Evolutionary conservation across 129 eudicot species (phyloP), one percentile per base, ranked within the genome.

Genomic region (Glebionis coronaria): DNA sequence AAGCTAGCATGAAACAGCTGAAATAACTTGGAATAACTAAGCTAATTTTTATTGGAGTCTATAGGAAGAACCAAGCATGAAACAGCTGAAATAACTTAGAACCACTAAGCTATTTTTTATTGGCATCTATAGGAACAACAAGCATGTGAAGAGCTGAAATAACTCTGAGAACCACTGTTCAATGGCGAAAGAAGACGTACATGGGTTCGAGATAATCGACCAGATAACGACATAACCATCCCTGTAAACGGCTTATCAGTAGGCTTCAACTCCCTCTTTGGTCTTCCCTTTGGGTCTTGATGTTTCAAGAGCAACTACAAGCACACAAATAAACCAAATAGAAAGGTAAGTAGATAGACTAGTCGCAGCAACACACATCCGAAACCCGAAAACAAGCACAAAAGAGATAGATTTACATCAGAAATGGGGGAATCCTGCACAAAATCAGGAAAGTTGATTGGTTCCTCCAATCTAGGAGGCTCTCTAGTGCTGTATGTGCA

Each of bases 161-260:
- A n/a, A n/a, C n/a, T n/a, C n/a, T n/a, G n/a, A n/a, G n/a, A n/a
- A n/a, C n/a, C n/a, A n/a, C n/a, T n/a, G n/a, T n/a, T n/a, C 16
- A 12, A 56, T 4, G 19, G 53, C 16, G 23, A 11, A 35, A 27
- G 9, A 35, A 27, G 9, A 47, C 80, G 4, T 76, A 93, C 98
- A 69, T 88, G 98, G 1, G 95, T 82, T 29, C 84, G 79, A 31
- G 86, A 61, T 4, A 93, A 81, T 56, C 95, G 95, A 56, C 96
- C 98, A 0, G 98, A 84, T 14, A 93, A 66, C 29, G 87, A 80
- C 12, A 93, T 84, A 14, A 77, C 44, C 96, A 93, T 88, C 51
- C 98, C 95, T 0, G 46, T 12, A 54, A 93, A 86, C 2, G 95
- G 96, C 19, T 82, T 85, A 18, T 88, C 90, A 0, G 67, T 28